Conservation (phyloP, 2,329 filamentous ascomycete genomes). For the Daldinia eschscholtzii region DNA sequence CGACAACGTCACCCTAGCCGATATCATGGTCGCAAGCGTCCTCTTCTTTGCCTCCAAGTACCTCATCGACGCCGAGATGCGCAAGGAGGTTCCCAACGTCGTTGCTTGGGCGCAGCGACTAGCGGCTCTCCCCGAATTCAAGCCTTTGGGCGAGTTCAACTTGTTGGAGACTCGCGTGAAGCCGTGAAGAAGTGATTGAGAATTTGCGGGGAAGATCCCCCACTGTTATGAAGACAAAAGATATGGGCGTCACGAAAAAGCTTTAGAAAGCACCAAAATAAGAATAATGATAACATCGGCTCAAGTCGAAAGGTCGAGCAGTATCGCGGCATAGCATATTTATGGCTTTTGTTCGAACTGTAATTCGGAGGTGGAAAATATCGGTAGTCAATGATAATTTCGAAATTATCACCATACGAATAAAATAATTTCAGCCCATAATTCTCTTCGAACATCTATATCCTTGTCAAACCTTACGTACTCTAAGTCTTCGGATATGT, state of each 20-base stretch:
- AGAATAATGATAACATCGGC: neutral
- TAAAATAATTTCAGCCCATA: conserved; percentile 1
- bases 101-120: conserved; percentile 53
- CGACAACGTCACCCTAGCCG: conserved; percentile 55
- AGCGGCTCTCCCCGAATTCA: conserved; percentile 52
- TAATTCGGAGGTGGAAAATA: neutral
- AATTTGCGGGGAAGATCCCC: neutral
- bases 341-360: neutral
- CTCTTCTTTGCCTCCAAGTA: conserved; percentile 47
- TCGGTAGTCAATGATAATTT: conserved; percentile 5
- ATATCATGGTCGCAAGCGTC: conserved; percentile 52
- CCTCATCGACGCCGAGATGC: conserved; percentile 54
- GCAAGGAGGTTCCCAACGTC: conserved; percentile 52
- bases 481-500: neutral
- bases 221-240: neutral
- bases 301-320: neutral
- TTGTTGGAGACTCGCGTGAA: conserved; percentile 50
- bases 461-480: neutral
- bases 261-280: neutral
- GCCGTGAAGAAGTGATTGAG: neutral
- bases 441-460: neutral
- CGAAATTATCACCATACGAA: neutral
- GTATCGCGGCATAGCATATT: neutral
- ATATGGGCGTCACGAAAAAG: conserved; percentile 6
- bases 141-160: conserved; percentile 51